A percentile compares a stretch with the other conserved stretches of the same genome.
Evolutionary conservation across 139 green algal species (phyloP).

Genomic region (Bryopsis sp.): DNA sequence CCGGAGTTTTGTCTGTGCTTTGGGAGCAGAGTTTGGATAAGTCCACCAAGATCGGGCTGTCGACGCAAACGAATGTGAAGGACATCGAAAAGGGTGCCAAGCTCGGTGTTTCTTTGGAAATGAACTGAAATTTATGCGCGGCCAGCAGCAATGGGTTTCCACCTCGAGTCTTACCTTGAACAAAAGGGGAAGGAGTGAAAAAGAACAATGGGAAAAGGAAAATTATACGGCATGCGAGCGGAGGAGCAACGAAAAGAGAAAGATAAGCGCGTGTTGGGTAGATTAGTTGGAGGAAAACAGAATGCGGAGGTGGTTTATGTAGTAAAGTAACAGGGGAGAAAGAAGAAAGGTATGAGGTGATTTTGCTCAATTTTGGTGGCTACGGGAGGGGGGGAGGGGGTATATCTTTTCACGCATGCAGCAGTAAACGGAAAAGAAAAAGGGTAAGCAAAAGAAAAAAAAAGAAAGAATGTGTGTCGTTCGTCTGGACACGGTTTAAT

Average conservation of each 20-base stretch:
- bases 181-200: neutral
- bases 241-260: neutral
- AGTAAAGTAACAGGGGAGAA: no score
- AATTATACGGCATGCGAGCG: neutral
- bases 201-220: neutral
- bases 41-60: neutral
- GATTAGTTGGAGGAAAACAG: neutral
- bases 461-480: no score
- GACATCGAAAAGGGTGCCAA: constrained; percentile 15
- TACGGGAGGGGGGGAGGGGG: no score
- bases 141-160: neutral
- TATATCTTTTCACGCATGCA: no score
- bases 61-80: constrained; percentile 1
- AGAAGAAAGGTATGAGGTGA: no score
- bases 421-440: no score
- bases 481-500: no score
- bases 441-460: no score
- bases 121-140: neutral
- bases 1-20: constrained; percentile 1
- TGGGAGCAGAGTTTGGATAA: constrained; percentile 9
- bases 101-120: constrained; percentile 13
- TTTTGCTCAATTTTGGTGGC: no score
- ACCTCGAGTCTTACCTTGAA: neutral
- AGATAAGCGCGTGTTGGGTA: neutral
- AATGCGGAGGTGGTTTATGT: no score